These are phyloP conservation scores for Panellus pusillus DNA, from an alignment of 768 basidiomycete species.

Conservation along the genomic window DNA sequence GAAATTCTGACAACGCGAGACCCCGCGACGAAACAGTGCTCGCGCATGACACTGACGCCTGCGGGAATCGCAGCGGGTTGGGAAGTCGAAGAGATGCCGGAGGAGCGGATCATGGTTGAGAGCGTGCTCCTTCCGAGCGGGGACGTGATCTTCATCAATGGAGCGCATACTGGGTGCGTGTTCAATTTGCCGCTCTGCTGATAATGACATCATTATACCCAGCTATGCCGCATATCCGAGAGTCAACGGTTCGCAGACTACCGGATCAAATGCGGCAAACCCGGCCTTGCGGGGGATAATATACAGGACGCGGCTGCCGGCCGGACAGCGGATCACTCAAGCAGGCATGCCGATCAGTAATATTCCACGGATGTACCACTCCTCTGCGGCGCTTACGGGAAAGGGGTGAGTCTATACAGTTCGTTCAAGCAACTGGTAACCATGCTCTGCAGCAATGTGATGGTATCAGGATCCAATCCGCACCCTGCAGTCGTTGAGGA, in stretches of 20 bases:
- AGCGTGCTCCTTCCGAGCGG: conserved; percentile 59
- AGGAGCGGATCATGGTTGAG: conserved; percentile 56
- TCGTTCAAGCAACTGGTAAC: conserved; percentile 20
- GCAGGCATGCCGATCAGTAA: conserved; percentile 43
- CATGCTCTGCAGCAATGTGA: conserved; percentile 31
- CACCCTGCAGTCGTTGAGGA: conserved; percentile 40
- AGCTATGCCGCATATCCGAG: conserved; percentile 43
- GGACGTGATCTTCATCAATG: conserved; percentile 51
- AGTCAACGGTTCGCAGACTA: conserved; percentile 45
- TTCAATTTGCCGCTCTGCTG: not conserved
- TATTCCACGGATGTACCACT: conserved; percentile 57
- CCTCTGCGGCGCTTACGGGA: conserved; percentile 55
- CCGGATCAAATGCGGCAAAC: not conserved
- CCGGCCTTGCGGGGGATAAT: conserved; percentile 20
- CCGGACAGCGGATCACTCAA: conserved; percentile 46
- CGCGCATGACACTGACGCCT: conserved; percentile 46
- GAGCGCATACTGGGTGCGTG: conserved; percentile 27
- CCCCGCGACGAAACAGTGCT: conserved; percentile 53
- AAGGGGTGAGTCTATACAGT: conserved; percentile 27
- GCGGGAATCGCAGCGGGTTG: conserved; percentile 50
- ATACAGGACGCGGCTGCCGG: conserved; percentile 43
- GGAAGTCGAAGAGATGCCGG: conserved; percentile 53
- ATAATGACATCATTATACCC: conserved; percentile 28
- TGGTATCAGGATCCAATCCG: conserved; percentile 60
- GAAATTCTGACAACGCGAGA: conserved; percentile 49